phyloP scores from a whole-genome alignment of 441 rosid species.

The Mallotus japonicus region DNA sequence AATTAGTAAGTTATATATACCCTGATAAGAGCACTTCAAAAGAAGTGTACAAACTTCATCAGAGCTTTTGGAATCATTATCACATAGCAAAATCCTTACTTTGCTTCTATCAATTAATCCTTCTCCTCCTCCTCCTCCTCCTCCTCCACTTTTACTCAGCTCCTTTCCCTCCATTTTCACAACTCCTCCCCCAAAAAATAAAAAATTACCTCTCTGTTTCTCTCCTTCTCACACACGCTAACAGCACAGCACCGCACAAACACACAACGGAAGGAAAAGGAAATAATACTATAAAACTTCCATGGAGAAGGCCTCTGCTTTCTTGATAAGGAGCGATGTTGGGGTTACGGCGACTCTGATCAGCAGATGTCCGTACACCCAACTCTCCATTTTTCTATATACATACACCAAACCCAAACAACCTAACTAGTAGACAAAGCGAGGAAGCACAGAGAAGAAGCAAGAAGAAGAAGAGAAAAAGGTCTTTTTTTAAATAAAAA shows the following conservation, averaged over 20 bases:
- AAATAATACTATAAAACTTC: conserved; percentile 39
- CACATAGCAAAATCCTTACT: conserved; percentile 93
- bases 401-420: background rate
- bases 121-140: conserved; percentile 36
- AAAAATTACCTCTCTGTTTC: background rate
- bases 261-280: background rate
- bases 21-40: conserved; percentile 85
- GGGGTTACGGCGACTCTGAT: conserved; percentile 20
- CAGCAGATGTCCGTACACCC: background rate
- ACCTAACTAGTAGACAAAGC: conserved; percentile 11
- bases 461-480: background rate
- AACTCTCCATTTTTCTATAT: background rate
- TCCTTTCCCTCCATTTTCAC: conserved; percentile 44
- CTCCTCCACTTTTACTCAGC: conserved; percentile 51
- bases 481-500: too few relatives aligned
- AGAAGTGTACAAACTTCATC: conserved; percentile 79
- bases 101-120: conserved; percentile 89
- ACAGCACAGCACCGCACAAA: too few relatives aligned
- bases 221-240: background rate
- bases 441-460: background rate
- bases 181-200: background rate
- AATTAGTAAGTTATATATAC: conserved; percentile 34
- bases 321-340: background rate
- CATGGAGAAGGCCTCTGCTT: conserved; percentile 27
- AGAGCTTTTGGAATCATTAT: conserved; percentile 68